phyloP scores from a whole-genome alignment of 495 filamentous ascomycete species.

The Neurospora tetraspora region DNA sequence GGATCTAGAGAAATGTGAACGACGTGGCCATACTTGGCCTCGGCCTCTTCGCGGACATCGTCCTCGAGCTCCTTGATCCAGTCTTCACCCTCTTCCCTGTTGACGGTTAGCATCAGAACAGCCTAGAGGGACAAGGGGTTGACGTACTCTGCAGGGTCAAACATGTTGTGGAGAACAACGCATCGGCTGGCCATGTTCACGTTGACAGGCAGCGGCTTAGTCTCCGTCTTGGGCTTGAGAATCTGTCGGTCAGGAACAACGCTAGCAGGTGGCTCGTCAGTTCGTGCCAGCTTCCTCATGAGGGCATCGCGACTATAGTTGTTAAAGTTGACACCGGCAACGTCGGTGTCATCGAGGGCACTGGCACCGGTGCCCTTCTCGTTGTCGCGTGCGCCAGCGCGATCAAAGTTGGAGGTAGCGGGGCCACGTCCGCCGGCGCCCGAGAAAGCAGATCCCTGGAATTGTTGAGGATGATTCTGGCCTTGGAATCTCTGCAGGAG shows the following conservation, averaged over 20 bases:
- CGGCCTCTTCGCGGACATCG: constrained; percentile 88
- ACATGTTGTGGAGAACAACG: constrained; percentile 92
- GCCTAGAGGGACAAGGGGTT: not conserved
- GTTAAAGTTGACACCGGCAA: constrained; percentile 97
- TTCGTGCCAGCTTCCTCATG: constrained; percentile 95
- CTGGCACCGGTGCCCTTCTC: constrained; percentile 90
- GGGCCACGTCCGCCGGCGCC: constrained; percentile 82
- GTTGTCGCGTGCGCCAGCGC: constrained; percentile 80
- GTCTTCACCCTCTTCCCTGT: constrained; percentile 72
- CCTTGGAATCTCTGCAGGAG: constrained; percentile 81
- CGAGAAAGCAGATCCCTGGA: constrained; percentile 91
- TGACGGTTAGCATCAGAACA: constrained; percentile 32
- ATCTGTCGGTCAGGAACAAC: constrained; percentile 57
- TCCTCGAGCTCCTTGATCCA: constrained; percentile 95
- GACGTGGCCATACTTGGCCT: constrained; percentile 92
- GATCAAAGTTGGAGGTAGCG: constrained; percentile 86
- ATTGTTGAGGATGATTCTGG: constrained; percentile 64
- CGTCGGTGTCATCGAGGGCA: constrained; percentile 95
- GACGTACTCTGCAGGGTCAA: constrained; percentile 81
- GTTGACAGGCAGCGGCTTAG: constrained; percentile 71
- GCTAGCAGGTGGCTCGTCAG: constrained; percentile 69
- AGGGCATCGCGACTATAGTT: constrained; percentile 95
- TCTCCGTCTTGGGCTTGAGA: constrained; percentile 69
- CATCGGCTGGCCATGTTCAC: constrained; percentile 91
- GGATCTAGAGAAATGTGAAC: constrained; percentile 95